These are phyloP conservation scores for Leptodermis oblonga DNA, from an alignment of 257 asterid genomes.

Conservation along the genomic window DNA sequence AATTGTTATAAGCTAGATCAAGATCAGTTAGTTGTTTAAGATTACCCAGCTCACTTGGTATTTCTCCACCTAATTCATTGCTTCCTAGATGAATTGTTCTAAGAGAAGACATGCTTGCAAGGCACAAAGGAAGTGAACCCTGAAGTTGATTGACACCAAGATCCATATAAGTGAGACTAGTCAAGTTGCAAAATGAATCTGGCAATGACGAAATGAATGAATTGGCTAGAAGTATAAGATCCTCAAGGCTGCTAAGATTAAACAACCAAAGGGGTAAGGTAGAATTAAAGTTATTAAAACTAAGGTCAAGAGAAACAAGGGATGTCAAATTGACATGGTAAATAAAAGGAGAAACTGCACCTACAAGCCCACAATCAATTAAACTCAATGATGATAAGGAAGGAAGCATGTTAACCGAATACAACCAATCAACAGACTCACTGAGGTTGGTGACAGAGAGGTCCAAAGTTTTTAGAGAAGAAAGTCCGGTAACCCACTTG, in stretches of 20 bases:
- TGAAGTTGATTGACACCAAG: background rate
- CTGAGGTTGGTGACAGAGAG: too few species aligned
- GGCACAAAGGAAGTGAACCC: background rate
- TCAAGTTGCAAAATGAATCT: background rate
- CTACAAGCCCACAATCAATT: too few species aligned
- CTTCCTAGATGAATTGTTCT: background rate
- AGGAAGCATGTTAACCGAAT: too few species aligned
- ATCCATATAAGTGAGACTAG: background rate
- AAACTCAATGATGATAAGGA: too few species aligned
- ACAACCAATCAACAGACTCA: too few species aligned
- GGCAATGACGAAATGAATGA: background rate
- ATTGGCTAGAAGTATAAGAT: background rate
- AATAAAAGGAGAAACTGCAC: too few species aligned
- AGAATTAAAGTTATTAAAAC: background rate
- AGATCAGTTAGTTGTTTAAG: constrained; percentile 15
- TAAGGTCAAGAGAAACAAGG: background rate
- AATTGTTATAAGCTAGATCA: background rate
- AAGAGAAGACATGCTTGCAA: background rate
- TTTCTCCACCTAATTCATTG: constrained; percentile 15
- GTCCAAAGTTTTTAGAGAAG: too few species aligned
- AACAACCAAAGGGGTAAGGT: background rate
- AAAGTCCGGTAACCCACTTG: too few species aligned
- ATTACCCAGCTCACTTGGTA: constrained; percentile 20
- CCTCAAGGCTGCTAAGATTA: background rate
- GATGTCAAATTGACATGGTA: background rate